Conservation (phyloP, 495 filamentous ascomycete genomes). For the Aspergillus indologenus region DNA sequence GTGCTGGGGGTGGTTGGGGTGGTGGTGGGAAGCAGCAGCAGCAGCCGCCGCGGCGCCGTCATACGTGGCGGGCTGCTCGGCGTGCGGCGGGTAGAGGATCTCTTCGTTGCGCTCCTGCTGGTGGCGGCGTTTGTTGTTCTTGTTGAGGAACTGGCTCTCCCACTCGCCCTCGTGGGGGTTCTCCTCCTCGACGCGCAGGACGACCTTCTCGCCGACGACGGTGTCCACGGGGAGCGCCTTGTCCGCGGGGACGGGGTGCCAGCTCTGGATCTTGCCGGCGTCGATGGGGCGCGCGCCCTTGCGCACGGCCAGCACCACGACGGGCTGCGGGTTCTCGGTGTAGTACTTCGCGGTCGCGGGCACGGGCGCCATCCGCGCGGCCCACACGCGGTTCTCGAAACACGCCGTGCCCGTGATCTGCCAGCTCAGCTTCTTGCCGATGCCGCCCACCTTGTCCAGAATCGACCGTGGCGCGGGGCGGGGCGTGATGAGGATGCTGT, state of each 20-base stretch:
- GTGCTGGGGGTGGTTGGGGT: no score
- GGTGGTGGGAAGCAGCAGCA: no score
- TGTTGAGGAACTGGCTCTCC: constrained; percentile 55
- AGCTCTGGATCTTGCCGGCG: constrained; percentile 77
- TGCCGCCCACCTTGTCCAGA: constrained; percentile 77
- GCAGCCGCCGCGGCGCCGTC: not conserved
- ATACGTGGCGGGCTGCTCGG: not conserved
- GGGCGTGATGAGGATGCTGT: constrained; percentile 84
- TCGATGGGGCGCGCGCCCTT: constrained; percentile 73
- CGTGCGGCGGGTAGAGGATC: constrained; percentile 19
- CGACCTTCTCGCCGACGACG: constrained; percentile 78
- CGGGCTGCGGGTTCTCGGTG: constrained; percentile 69
- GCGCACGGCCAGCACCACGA: constrained; percentile 72
- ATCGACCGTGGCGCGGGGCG: constrained; percentile 64
- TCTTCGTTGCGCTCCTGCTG: constrained; percentile 38
- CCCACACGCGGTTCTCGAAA: constrained; percentile 82
- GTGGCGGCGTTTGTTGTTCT: constrained; percentile 45
- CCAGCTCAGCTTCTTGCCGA: constrained; percentile 79
- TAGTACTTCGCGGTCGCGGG: constrained; percentile 60
- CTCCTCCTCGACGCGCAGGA: constrained; percentile 76
- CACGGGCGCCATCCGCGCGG: constrained; percentile 71
- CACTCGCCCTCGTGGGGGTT: constrained; percentile 51
- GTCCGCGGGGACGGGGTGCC: constrained; percentile 71
- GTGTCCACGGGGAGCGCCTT: constrained; percentile 70
- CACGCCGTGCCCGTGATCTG: constrained; percentile 71